Percentiles rank a stretch among this genome's conserved stretches.
These are phyloP conservation scores for Endothia cerciana DNA, from an alignment of 2,329 filamentous ascomycete species.

Conservation along the genomic window DNA sequence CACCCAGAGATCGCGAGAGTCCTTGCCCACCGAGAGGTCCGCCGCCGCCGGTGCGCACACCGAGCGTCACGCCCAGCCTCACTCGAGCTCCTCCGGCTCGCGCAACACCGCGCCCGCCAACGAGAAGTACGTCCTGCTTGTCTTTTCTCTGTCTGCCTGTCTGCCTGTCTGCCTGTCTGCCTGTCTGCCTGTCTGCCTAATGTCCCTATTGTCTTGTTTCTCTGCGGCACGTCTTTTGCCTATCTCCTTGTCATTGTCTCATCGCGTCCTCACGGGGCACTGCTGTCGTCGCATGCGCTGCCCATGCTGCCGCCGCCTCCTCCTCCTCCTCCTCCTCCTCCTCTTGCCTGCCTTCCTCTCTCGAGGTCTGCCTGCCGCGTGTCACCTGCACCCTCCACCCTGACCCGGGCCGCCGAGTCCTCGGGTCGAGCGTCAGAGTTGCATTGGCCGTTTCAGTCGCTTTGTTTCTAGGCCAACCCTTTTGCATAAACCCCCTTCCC, in stretches of 20 bases:
- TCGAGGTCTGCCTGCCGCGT: neutral
- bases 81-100: slow-evolving; percentile 45
- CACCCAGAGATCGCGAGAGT: slow-evolving; percentile 57
- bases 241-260: neutral
- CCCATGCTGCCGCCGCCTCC: slow-evolving; percentile 1
- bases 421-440: slow-evolving; percentile 2
- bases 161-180: slow-evolving; percentile 18
- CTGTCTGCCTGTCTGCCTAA: slow-evolving; percentile 1
- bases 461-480: neutral
- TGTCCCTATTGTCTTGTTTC: neutral
- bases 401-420: neutral
- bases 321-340: too few relatives aligned
- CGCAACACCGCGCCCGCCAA: slow-evolving; percentile 51
- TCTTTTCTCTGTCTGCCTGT: slow-evolving; percentile 23
- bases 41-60: slow-evolving; percentile 46
- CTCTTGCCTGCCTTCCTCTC: neutral
- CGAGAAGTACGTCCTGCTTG: slow-evolving; percentile 57
- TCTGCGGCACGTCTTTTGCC: neutral
- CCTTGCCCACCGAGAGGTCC: slow-evolving; percentile 55
- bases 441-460: slow-evolving; percentile 6
- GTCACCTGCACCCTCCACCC: neutral
- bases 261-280: too few relatives aligned
- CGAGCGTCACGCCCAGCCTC: slow-evolving; percentile 48
- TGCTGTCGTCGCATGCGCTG: too few relatives aligned
- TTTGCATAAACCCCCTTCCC: neutral